Base-by-base conservation (phyloP, 768 basidiomycete genomes). In the Russula virescens region DNA sequence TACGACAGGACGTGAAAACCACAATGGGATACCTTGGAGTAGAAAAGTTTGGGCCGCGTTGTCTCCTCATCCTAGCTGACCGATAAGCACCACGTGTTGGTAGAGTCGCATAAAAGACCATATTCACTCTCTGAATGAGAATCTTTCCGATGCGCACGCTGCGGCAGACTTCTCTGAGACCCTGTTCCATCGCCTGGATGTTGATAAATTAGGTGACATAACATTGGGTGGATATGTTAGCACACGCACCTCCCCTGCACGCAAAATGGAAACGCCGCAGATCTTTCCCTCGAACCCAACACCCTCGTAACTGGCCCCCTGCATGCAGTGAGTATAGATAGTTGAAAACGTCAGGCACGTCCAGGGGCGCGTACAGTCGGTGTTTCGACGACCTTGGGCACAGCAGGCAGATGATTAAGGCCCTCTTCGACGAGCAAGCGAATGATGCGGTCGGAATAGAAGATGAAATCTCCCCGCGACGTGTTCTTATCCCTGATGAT, bases 61-160 rank as follows among this genome's bases (percentile, higher is more conserved):
- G 96, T 99, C 71, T 95, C 94, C 73, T 98, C 97, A 70, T 99
- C 95, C 91, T 96, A 68, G 14, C 54, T 3, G 47, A 5, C 19
- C 26, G 19, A 19, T 59, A 53, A 65, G 48, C 25, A 26, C 21
- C 35, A 40, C n/a, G 51, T 18, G 51, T 48, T n/a, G 19, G 61
- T 45, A 54, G 19, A 38, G 18, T n/a, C 42, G 58, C 11, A 49
- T 18, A 35, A n/a, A 21, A 53, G 13, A 19, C 5, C 23, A 51
- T 26, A 71, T 82, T 65, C 74, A 93, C 94, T 72, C 96, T 76
- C 76, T 99, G 96, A 65, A 99, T 99, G 52, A 99, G 79, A 70
- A 99, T 98, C 79, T 99, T 99, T 52, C 96, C 96, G 62, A 99
- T 96, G 65, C 96, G 82, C 28, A 92, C 90, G 69, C 86, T 91